A percentile compares a stretch with the other conserved stretches of the same genome.
Evolutionary conservation across 1,139 yeast species (phyloP).

Genomic region (Hemisphaericaspora xylanilytica): DNA sequence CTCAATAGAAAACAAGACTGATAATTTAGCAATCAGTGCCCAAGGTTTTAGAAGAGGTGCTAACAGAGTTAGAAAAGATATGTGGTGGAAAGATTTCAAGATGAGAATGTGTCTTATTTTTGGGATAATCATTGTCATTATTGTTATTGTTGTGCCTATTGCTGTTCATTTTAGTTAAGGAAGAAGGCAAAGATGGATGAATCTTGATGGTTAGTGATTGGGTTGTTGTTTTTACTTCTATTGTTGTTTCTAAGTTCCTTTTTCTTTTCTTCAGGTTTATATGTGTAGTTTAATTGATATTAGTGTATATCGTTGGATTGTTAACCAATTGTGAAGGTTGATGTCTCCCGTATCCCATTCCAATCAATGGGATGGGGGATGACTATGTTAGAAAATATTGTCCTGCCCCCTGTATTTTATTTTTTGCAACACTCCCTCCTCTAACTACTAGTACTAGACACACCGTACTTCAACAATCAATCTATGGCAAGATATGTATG

Average conservation of each 20-base stretch:
- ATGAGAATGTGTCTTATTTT: constrained; percentile 90
- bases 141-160: constrained; percentile 91
- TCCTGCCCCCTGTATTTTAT: too few species aligned
- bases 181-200: too few species aligned
- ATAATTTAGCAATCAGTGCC: constrained; percentile 88
- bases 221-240: neutral
- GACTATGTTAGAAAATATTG: too few species aligned
- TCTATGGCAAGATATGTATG: too few species aligned
- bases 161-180: constrained; percentile 82
- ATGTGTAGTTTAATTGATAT: neutral
- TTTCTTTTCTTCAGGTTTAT: neutral
- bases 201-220: too few species aligned
- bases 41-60: constrained; percentile 97
- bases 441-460: too few species aligned
- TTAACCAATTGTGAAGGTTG: too few species aligned
- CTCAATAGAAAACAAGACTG: constrained; percentile 91
- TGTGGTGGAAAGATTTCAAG: constrained; percentile 99
- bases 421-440: too few species aligned
- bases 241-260: too few species aligned
- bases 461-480: too few species aligned
- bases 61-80: constrained; percentile 94
- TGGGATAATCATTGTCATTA: constrained; percentile 73
- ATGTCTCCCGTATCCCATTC: too few species aligned
- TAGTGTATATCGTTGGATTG: neutral
- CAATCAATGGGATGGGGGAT: too few species aligned